Conservation (phyloP, 2,329 filamentous ascomycete genomes). For the Curvularia sp. region DNA sequence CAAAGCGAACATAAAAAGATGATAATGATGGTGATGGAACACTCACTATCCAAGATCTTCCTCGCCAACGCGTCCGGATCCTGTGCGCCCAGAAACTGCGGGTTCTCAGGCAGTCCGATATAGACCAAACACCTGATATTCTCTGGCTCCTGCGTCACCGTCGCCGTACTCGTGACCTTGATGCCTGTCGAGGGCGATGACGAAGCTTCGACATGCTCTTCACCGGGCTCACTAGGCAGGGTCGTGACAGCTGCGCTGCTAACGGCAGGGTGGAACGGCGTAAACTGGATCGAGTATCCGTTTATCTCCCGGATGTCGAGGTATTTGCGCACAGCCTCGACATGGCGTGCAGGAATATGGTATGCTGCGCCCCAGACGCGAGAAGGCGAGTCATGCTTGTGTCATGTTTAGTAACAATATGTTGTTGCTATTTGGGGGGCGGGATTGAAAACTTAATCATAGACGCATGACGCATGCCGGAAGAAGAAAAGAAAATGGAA, state of each 20-base stretch:
- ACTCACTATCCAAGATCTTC: constrained; percentile 75
- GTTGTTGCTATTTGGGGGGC: no score
- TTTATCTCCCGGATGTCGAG: constrained; percentile 98
- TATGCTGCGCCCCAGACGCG: constrained; percentile 91
- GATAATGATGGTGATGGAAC: background rate
- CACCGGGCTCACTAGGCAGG: background rate
- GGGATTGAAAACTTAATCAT: background rate
- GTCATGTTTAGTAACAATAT: background rate
- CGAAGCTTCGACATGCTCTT: background rate
- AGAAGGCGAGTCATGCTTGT: constrained; percentile 60
- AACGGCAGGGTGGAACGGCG: constrained; percentile 74
- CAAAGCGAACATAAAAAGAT: background rate
- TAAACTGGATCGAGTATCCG: constrained; percentile 93
- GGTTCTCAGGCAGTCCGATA: constrained; percentile 91
- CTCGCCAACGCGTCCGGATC: constrained; percentile 78
- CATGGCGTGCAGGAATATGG: constrained; percentile 75
- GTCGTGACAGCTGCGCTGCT: constrained; percentile 35
- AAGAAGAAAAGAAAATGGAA: background rate
- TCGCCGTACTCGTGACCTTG: constrained; percentile 45
- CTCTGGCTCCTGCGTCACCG: constrained; percentile 1
- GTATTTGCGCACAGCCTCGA: constrained; percentile 83
- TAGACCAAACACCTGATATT: constrained; percentile 72
- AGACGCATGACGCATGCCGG: no score
- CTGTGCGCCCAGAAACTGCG: constrained; percentile 87
- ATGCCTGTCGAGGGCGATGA: constrained; percentile 31